A percentile compares a stretch with the other conserved stretches of the same genome.
phyloP scores from a whole-genome alignment of 176 grass and related monocot species.

The Rhipidocladum racemiflorum region DNA sequence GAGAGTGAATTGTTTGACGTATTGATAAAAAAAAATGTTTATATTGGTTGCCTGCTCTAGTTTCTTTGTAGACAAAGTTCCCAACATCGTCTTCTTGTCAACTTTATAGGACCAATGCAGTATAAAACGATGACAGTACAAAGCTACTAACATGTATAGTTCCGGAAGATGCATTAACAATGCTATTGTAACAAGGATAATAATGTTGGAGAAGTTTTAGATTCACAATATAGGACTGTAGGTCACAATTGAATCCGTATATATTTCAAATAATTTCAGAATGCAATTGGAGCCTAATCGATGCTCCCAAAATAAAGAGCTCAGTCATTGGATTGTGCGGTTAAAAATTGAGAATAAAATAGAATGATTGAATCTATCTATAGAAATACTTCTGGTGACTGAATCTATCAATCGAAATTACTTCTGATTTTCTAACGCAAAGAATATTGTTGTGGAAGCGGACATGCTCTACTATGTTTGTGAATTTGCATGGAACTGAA shows the following conservation, averaged over 20 bases:
- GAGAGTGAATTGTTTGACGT: not conserved
- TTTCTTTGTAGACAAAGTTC: slow-evolving; percentile 2
- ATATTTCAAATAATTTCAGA: not conserved
- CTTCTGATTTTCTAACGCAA: not conserved
- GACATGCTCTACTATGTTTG: no score
- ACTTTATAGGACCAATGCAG: not conserved
- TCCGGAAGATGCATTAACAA: not conserved
- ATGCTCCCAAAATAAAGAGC: not conserved
- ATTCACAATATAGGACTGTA: not conserved
- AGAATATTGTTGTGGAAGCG: not conserved
- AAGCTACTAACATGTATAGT: not conserved
- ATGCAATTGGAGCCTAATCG: not conserved
- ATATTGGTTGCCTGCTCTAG: not conserved
- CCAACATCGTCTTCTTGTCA: not conserved
- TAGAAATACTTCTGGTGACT: no score
- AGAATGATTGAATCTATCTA: not conserved
- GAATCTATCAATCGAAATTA: not conserved
- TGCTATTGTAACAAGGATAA: no score
- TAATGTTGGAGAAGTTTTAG: not conserved
- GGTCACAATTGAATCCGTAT: not conserved
- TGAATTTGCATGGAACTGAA: no score
- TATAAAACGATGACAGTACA: not conserved
- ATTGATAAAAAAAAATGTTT: not conserved
- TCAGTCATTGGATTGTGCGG: not conserved
- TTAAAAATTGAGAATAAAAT: not conserved